These are phyloP conservation scores for Micromonas pusilla DNA, from an alignment of 139 green algal species.

Conservation along the genomic window DNA sequence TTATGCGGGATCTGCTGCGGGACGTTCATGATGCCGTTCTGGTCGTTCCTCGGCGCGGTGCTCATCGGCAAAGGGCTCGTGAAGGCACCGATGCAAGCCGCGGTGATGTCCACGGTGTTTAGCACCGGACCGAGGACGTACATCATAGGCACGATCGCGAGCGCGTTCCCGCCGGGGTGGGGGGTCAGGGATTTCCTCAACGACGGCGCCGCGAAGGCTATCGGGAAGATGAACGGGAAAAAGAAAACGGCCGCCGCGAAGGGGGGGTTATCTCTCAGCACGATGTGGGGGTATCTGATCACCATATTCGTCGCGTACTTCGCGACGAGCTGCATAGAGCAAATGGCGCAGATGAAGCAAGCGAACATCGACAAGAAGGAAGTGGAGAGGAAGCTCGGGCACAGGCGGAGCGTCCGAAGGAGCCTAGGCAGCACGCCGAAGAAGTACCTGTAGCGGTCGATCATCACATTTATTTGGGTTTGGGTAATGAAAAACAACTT, in stretches of 20 bases:
- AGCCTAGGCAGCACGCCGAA: not conserved
- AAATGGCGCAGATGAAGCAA: conserved; percentile 6
- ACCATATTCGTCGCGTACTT: conserved; percentile 7
- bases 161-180: not conserved
- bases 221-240: not conserved
- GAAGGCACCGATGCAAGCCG: conserved; percentile 23
- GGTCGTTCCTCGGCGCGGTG: conserved; percentile 79
- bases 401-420: not conserved
- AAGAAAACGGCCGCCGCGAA: not conserved
- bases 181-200: not conserved
- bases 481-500: not conserved
- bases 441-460: not conserved
- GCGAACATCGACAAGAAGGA: not conserved
- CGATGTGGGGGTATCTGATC: not conserved
- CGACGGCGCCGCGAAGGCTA: not conserved
- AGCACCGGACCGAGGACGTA: not conserved
- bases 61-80: conserved; percentile 77
- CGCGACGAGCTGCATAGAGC: not conserved
- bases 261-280: not conserved
- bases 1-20: conserved; percentile 88
- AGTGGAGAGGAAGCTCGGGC: not conserved
- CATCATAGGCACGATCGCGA: not conserved
- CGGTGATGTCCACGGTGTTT: not conserved
- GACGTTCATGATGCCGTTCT: conserved; percentile 85
- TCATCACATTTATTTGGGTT: not conserved